Evolutionary conservation across 768 basidiomycete species (phyloP).

Genomic region (Mycena galericulata): DNA sequence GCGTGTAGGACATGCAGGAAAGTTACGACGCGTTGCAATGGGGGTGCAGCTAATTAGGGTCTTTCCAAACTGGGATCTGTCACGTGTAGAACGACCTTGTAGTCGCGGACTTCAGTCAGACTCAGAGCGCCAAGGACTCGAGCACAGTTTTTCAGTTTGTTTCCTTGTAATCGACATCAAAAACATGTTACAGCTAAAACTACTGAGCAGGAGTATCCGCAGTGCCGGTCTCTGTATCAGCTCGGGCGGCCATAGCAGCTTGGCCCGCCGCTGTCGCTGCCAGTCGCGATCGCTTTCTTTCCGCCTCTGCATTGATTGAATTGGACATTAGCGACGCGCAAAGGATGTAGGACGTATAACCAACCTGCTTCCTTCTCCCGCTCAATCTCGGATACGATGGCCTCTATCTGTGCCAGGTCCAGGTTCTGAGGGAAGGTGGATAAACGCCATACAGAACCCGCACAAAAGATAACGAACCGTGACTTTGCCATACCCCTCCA

Average conservation of each 20-base stretch:
- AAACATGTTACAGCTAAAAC: conserved; percentile 25
- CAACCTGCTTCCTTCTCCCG: conserved; percentile 95
- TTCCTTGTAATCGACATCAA: too few relatives aligned
- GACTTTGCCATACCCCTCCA: conserved; percentile 95
- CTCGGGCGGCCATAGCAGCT: conserved; percentile 84
- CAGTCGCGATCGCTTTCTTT: conserved; percentile 89
- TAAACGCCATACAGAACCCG: conserved; percentile 3
- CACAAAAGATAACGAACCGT: conserved; percentile 69
- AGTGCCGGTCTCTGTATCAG: conserved; percentile 44
- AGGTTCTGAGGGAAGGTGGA: conserved; percentile 70
- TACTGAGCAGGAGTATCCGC: conserved; percentile 47
- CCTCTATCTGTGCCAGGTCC: conserved; percentile 88
- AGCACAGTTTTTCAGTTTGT: too few relatives aligned
- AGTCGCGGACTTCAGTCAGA: too few relatives aligned
- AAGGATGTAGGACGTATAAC: conserved; percentile 37
- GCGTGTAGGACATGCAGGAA: conserved; percentile 28
- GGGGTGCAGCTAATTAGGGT: not conserved
- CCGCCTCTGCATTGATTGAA: conserved; percentile 75
- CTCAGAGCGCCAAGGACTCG: too few relatives aligned
- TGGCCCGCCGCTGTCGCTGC: conserved; percentile 94
- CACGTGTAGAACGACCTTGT: not conserved
- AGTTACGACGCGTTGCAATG: too few relatives aligned
- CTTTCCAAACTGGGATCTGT: not conserved
- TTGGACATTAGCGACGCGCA: conserved; percentile 15
- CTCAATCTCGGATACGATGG: conserved; percentile 93